Evolutionary conservation across 768 basidiomycete species (phyloP), one percentile per base, ranked within the genome.

Genomic region (Strobilomyces dryophilus): DNA sequence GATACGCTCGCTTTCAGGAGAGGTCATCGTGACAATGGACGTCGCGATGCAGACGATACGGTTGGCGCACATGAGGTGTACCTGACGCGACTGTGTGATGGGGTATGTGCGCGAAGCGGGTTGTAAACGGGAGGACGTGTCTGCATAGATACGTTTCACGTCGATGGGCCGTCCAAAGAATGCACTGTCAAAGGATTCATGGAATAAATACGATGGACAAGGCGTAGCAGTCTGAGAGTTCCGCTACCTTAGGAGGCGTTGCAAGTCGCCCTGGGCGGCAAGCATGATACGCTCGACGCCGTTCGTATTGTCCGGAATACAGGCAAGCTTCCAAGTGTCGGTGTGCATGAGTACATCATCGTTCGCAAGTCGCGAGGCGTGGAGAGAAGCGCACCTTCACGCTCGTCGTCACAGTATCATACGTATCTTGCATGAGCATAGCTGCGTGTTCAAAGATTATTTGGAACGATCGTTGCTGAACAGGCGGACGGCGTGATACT

Each of bases 241-340:
- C 5, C 14, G 10, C 17, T 60, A 84, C 87, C 86, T 87, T 24
- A 88, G 69, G 12, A 85, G 69, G 21, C 85, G 76, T 65, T 88
- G 87, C 8, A 89, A 66, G 63, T 88, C 84, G 5, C 86, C 87
- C 58, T 84, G 84, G 0, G 85, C 80, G 31, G 83, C 80, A 27
- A 88, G 75, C 51, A 83, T 79, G 48, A 88, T 79, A 26, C 87
- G 78, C 66, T 88, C 87, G 15, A 87, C 54, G 31, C 84, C 84
- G 26, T 78, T 83, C 4, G 54, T 56, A 26, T 67, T 65, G 17
- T 43, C 27, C 0, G 66, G 62, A 12, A 64, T n/a, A 26, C 58
- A 56, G 8, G 60, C 49, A 32, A 70, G 52, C 67, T 68, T 39
- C 6, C 12, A 20, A 20, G 10, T 39, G 18, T 20, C 18, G 18